Evolutionary conservation across 192 early-diverging fungal species (phyloP).

Genomic region (Podila epigama): DNA sequence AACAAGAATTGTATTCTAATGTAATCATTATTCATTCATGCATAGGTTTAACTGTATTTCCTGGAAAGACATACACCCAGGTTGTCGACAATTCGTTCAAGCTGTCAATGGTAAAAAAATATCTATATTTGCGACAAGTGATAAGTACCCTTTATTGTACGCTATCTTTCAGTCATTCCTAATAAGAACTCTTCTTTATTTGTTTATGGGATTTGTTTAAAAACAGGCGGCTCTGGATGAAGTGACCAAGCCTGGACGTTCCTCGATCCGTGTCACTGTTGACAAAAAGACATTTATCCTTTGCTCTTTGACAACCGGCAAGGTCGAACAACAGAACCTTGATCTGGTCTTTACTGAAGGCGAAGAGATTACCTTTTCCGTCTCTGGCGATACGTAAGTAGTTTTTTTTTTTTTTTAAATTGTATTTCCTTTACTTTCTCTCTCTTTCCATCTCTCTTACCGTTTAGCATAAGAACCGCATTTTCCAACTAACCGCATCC

Average conservation of each 20-base stretch:
- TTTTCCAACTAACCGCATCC: neutral
- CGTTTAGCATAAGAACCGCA: too few species aligned
- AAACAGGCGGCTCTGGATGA: slow-evolving; percentile 76
- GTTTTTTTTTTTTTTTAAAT: too few species aligned
- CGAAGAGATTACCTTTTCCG: slow-evolving; percentile 85
- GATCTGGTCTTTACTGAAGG: slow-evolving; percentile 74
- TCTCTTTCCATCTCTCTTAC: too few species aligned
- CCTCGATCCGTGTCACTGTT: slow-evolving; percentile 73
- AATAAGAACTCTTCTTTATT: neutral
- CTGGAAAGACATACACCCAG: slow-evolving; percentile 80
- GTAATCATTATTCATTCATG: neutral
- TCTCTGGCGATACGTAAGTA: slow-evolving; percentile 65
- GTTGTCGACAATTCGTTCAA: slow-evolving; percentile 81
- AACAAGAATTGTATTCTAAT: neutral
- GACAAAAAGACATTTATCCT: slow-evolving; percentile 79
- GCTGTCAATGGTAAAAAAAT: slow-evolving; percentile 71
- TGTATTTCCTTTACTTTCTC: too few species aligned
- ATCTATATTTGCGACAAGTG: neutral
- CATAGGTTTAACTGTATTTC: slow-evolving; percentile 68
- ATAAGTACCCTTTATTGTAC: neutral
- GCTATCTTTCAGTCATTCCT: neutral
- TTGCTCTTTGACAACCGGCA: slow-evolving; percentile 81
- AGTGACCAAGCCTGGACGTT: slow-evolving; percentile 59
- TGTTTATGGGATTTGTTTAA: neutral
- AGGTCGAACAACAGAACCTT: slow-evolving; percentile 76